A percentile compares a stretch with the other conserved stretches of the same genome.
Evolutionary conservation across 2,329 filamentous ascomycete genomes (phyloP).

Genomic region (Colletotrichum tropicicola): DNA sequence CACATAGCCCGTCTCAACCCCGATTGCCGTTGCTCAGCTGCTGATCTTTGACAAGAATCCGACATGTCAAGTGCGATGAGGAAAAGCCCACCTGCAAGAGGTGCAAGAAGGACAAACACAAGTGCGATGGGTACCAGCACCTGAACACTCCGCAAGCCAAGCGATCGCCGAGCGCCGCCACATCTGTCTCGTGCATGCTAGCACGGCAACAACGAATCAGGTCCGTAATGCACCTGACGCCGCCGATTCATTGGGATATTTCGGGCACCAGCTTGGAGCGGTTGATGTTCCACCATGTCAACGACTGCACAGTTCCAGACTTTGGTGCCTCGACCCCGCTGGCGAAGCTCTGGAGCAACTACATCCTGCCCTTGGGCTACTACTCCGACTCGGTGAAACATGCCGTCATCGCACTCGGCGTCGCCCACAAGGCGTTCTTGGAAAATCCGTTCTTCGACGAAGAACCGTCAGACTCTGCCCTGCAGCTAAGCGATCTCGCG

Average conservation of each 20-base stretch:
- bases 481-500: slow-evolving; percentile 3
- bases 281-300: slow-evolving; percentile 23
- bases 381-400: slow-evolving; percentile 24
- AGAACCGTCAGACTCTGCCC: neutral
- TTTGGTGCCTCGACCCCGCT: slow-evolving; percentile 9
- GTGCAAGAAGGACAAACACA: slow-evolving; percentile 17
- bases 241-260: slow-evolving; percentile 14
- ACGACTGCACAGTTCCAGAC: slow-evolving; percentile 20
- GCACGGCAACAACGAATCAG: neutral
- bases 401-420: slow-evolving; percentile 18
- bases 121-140: slow-evolving; percentile 31
- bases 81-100: slow-evolving; percentile 26
- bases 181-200: neutral
- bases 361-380: slow-evolving; percentile 17
- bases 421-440: slow-evolving; percentile 10
- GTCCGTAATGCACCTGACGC: slow-evolving; percentile 2
- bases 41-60: slow-evolving; percentile 9
- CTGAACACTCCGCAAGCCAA: neutral
- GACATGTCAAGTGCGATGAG: slow-evolving; percentile 34
- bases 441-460: slow-evolving; percentile 1
- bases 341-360: slow-evolving; percentile 23
- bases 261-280: slow-evolving; percentile 4
- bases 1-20: neutral
- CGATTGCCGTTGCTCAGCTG: neutral
- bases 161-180: neutral